Conservation (phyloP, 1,284 basidiomycete species). For the Trametes polyzona region DNA sequence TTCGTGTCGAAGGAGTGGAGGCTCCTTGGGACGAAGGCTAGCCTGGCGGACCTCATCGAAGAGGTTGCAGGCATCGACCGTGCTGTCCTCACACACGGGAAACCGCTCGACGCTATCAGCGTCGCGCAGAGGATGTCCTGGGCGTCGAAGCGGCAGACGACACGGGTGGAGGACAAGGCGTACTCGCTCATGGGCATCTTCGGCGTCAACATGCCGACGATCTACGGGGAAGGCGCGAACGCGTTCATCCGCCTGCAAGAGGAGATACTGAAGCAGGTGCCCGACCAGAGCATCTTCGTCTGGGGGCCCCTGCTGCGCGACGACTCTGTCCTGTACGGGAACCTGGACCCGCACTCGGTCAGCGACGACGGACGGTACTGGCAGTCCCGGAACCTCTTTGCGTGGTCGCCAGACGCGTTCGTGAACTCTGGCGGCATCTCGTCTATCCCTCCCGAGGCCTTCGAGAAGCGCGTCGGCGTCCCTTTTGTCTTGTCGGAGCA, state of each 20-base stretch:
- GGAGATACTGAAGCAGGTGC: constrained; percentile 23
- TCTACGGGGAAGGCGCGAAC: constrained; percentile 22
- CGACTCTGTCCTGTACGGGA: constrained; percentile 11
- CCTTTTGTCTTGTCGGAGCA: constrained; percentile 13
- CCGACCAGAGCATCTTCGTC: constrained; percentile 24
- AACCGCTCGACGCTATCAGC: constrained; percentile 13
- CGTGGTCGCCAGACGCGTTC: constrained; percentile 25
- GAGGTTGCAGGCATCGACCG: constrained; percentile 19
- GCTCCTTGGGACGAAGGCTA: constrained; percentile 18
- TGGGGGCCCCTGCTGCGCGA: constrained; percentile 21
- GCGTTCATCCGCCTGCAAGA: constrained; percentile 24
- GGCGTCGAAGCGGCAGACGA: constrained; percentile 25
- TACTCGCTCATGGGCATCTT: constrained; percentile 26
- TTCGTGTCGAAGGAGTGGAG: constrained; percentile 20
- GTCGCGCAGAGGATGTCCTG: constrained; percentile 25
- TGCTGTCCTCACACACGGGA: constrained; percentile 10
- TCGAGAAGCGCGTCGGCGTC: constrained; percentile 9
- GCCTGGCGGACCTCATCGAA: constrained; percentile 17
- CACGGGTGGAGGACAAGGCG: constrained; percentile 22
- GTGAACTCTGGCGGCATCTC: constrained; percentile 12
- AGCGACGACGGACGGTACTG: constrained; percentile 24
- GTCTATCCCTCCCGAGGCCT: constrained; percentile 13
- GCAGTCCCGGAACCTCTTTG: constrained; percentile 23
- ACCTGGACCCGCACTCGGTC: constrained; percentile 7
- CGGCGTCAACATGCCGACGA: constrained; percentile 24